These are phyloP conservation scores for Arthrobotrys sinensis DNA, from an alignment of 2,329 filamentous ascomycete species.

Conservation along the genomic window DNA sequence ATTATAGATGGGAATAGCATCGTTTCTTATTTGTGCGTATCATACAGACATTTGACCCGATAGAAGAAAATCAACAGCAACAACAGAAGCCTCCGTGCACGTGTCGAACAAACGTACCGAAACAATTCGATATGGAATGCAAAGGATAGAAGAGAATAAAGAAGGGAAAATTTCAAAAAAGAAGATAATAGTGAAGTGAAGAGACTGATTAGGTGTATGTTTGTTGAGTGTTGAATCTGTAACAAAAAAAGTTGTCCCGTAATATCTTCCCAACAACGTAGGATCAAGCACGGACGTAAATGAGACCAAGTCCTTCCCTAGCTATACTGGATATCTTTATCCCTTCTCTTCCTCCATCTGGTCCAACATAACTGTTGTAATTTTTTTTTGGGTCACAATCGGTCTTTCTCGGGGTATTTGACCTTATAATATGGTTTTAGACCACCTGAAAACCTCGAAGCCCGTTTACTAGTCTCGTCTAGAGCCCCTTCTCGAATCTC, in stretches of 20 bases:
- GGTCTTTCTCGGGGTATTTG: no score
- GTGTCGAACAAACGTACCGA: not conserved
- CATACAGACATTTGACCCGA: slow-evolving; percentile 18
- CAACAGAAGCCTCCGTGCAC: not conserved
- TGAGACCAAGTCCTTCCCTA: no score
- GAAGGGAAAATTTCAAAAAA: no score
- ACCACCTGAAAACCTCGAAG: not conserved
- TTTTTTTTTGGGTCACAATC: no score
- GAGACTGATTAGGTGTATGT: not conserved
- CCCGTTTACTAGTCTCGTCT: slow-evolving; percentile 27
- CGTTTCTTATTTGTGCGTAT: not conserved
- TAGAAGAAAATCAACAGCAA: no score
- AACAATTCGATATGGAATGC: not conserved
- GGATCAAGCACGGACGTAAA: no score
- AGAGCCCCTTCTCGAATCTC: slow-evolving; percentile 42
- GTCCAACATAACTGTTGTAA: no score
- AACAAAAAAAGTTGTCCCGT: not conserved
- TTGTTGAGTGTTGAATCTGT: not conserved
- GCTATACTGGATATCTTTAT: no score
- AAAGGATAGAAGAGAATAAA: not conserved
- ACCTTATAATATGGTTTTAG: no score
- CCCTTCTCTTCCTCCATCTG: no score
- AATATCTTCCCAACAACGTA: not conserved
- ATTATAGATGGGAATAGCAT: not conserved
- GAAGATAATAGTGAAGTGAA: not conserved